Evolutionary conservation across 2,329 filamentous ascomycete genomes (phyloP).

Genomic region (Scytalidium sp.): DNA sequence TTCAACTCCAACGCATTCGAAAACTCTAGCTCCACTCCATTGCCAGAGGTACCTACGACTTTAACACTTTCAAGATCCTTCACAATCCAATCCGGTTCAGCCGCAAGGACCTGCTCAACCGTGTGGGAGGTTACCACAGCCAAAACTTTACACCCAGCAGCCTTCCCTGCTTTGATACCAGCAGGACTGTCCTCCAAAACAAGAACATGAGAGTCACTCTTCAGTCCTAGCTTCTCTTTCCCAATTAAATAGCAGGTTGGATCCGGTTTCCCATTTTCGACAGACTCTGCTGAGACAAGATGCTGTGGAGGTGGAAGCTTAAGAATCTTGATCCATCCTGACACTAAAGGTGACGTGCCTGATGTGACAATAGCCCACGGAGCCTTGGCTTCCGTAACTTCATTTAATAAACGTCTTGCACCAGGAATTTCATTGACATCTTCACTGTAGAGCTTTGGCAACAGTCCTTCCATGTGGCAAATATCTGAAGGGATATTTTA

Average conservation of each 20-base stretch:
- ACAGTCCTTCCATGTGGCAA: conserved; percentile 69
- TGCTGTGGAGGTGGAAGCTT: conserved; percentile 62
- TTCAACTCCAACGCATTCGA: conserved; percentile 15
- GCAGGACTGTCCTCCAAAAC: conserved; percentile 71
- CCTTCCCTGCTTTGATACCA: conserved; percentile 65
- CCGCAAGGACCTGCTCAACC: conserved; percentile 54
- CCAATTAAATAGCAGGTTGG: conserved; percentile 72
- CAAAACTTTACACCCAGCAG: conserved; percentile 67
- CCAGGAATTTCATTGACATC: conserved; percentile 87
- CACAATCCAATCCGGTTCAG: conserved; percentile 69
- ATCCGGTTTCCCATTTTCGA: conserved; percentile 73
- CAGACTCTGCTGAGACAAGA: conserved; percentile 74
- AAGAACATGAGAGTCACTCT: conserved; percentile 37
- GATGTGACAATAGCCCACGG: conserved; percentile 84
- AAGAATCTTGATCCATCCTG: conserved; percentile 69
- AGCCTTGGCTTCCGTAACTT: conserved; percentile 53
- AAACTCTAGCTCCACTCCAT: conserved; percentile 28
- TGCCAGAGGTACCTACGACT: conserved; percentile 43
- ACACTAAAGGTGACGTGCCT: conserved; percentile 64
- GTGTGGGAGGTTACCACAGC: conserved; percentile 65
- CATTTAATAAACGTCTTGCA: conserved; percentile 65
- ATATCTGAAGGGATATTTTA: conserved; percentile 59
- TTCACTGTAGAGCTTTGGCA: conserved; percentile 73
- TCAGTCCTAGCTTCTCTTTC: conserved; percentile 54
- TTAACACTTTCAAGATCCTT: conserved; percentile 61